Conservation (phyloP, 73 alveolate genomes). For the Paramecium tetraurelia region DNA sequence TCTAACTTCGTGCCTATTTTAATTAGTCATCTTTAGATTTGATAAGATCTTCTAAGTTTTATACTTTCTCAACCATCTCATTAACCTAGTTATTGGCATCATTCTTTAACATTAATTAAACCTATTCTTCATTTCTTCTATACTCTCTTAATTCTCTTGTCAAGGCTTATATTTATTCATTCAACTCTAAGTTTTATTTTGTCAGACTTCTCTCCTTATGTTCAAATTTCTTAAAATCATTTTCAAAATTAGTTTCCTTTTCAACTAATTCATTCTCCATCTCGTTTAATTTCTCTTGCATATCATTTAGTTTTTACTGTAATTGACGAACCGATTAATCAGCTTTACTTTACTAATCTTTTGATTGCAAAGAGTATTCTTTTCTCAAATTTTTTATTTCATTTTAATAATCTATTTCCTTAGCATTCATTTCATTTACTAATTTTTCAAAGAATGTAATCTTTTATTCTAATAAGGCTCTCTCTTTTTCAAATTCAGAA, state of each 20-base stretch:
- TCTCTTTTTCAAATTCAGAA: constrained; percentile 83
- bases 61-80: constrained; percentile 48
- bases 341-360: constrained; percentile 36
- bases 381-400: constrained; percentile 56
- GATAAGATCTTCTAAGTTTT: constrained; percentile 11
- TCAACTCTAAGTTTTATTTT: constrained; percentile 39
- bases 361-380: constrained; percentile 45
- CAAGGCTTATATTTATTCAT: neutral
- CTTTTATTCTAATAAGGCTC: constrained; percentile 81
- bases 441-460: constrained; percentile 72
- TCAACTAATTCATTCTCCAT: constrained; percentile 52
- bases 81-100: constrained; percentile 27
- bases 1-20: neutral
- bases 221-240: constrained; percentile 52
- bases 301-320: constrained; percentile 30
- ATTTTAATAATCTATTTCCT: constrained; percentile 58
- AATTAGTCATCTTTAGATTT: constrained; percentile 53
- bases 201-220: constrained; percentile 44
- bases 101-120: constrained; percentile 1
- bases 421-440: constrained; percentile 55
- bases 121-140: constrained; percentile 58
- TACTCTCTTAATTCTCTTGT: constrained; percentile 55
- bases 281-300: constrained; percentile 54
- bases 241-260: constrained; percentile 43
- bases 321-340: constrained; percentile 16